Conservation (phyloP, 495 filamentous ascomycete genomes). For the Aspergillus leporis region DNA sequence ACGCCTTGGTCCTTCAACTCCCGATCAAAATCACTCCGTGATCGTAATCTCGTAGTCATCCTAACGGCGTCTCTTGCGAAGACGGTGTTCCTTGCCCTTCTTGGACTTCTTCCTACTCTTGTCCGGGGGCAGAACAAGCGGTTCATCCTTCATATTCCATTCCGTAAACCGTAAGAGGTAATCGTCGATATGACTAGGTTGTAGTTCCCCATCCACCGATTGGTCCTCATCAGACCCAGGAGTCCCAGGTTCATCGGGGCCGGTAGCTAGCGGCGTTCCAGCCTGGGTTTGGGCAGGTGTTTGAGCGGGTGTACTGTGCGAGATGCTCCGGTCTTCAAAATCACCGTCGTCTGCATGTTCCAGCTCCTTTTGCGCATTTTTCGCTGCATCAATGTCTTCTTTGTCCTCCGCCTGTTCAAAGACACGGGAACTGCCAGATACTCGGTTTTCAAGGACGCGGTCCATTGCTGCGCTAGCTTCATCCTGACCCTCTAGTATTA, state of each 20-base stretch:
- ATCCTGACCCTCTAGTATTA: slow-evolving; percentile 56
- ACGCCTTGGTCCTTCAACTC: neutral
- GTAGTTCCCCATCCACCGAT: slow-evolving; percentile 34
- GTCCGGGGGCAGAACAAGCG: slow-evolving; percentile 75
- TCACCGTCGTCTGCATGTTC: slow-evolving; percentile 84
- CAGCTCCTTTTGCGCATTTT: slow-evolving; percentile 84
- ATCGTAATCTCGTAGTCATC: neutral
- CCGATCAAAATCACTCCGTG: neutral
- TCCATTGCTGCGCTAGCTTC: slow-evolving; percentile 83
- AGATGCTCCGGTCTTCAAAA: slow-evolving; percentile 72
- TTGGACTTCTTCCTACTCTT: slow-evolving; percentile 76
- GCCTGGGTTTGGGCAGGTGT: slow-evolving; percentile 29
- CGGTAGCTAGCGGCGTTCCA: slow-evolving; percentile 30
- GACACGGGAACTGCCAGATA: slow-evolving; percentile 56
- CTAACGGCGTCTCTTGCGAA: slow-evolving; percentile 45
- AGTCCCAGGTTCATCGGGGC: slow-evolving; percentile 18
- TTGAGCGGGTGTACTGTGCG: slow-evolving; percentile 38
- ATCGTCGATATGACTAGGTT: slow-evolving; percentile 69
- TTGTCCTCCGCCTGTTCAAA: slow-evolving; percentile 89
- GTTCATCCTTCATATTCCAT: slow-evolving; percentile 73
- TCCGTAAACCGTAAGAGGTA: slow-evolving; percentile 82
- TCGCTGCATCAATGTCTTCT: slow-evolving; percentile 87
- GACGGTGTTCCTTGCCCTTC: slow-evolving; percentile 69
- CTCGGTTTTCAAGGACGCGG: slow-evolving; percentile 66
- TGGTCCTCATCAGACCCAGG: slow-evolving; percentile 31